phyloP scores from a whole-genome alignment of 345 rosid species.

The Citrus medica region DNA sequence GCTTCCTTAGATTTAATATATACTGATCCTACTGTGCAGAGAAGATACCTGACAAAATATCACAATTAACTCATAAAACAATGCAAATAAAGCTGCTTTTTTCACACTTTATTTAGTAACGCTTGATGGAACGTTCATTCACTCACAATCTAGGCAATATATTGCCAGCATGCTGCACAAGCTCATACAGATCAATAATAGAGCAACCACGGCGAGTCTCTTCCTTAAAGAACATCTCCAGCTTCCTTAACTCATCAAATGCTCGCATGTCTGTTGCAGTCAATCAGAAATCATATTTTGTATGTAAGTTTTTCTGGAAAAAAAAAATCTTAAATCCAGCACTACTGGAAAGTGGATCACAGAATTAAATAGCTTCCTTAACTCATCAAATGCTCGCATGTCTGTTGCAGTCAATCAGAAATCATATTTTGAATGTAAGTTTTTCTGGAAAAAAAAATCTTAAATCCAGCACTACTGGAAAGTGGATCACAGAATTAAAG shows the following conservation, averaged over 20 bases:
- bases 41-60: slow-evolving; percentile 64
- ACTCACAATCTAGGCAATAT: slow-evolving; percentile 93
- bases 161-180: slow-evolving; percentile 98
- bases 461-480: slow-evolving; percentile 3
- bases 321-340: too few species aligned
- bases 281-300: neutral
- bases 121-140: neutral
- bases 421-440: neutral
- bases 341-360: too few species aligned
- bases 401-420: slow-evolving; percentile 36
- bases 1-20: slow-evolving; percentile 97
- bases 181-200: slow-evolving; percentile 89
- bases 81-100: neutral
- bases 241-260: slow-evolving; percentile 91
- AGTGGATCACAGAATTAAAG: slow-evolving; percentile 20
- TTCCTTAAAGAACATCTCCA: slow-evolving; percentile 92
- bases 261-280: slow-evolving; percentile 81
- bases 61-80: slow-evolving; percentile 1
- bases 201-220: slow-evolving; percentile 94
- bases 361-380: too few species aligned
- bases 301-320: neutral
- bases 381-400: slow-evolving; percentile 97
- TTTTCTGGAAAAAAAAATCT: neutral
- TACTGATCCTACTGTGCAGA: slow-evolving; percentile 96
- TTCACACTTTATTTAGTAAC: neutral